Evolutionary conservation across 306 rosid species (phyloP).

Genomic region (Glycyrrhiza uralensis): DNA sequence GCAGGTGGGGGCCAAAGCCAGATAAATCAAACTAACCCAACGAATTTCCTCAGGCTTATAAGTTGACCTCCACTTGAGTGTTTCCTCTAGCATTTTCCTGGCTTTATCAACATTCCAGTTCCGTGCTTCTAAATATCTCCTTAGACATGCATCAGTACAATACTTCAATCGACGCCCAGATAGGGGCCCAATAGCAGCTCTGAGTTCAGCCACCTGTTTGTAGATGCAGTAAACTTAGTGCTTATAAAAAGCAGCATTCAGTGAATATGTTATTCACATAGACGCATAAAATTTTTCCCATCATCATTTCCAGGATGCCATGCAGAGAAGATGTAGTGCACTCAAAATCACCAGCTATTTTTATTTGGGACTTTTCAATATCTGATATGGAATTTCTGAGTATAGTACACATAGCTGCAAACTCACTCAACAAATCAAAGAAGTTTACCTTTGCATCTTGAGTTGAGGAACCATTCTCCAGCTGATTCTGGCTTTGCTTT

Average conservation of each 20-base stretch:
- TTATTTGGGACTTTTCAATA: neutral
- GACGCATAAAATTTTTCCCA: neutral
- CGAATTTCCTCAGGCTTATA: constrained; percentile 89
- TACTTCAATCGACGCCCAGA: constrained; percentile 67
- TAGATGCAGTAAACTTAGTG: neutral
- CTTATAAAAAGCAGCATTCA: neutral
- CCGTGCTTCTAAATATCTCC: constrained; percentile 81
- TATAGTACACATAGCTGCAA: neutral
- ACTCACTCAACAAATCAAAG: neutral
- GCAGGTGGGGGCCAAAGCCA: neutral
- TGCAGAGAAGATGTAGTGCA: neutral
- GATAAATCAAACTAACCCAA: constrained; percentile 58
- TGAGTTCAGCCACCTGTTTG: constrained; percentile 69
- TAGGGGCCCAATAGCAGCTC: constrained; percentile 55
- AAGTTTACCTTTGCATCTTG: constrained; percentile 60
- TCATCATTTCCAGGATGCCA: neutral
- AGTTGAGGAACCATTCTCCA: constrained; percentile 43
- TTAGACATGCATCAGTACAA: constrained; percentile 66
- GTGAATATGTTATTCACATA: neutral
- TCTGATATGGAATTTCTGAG: neutral
- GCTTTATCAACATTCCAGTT: constrained; percentile 78
- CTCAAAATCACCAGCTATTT: constrained; percentile 10
- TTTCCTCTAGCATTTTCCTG: constrained; percentile 78
- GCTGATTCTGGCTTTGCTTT: constrained; percentile 49
- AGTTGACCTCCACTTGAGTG: constrained; percentile 79